phyloP scores from a whole-genome alignment of 129 eudicot species.

The Tagetes patula region DNA sequence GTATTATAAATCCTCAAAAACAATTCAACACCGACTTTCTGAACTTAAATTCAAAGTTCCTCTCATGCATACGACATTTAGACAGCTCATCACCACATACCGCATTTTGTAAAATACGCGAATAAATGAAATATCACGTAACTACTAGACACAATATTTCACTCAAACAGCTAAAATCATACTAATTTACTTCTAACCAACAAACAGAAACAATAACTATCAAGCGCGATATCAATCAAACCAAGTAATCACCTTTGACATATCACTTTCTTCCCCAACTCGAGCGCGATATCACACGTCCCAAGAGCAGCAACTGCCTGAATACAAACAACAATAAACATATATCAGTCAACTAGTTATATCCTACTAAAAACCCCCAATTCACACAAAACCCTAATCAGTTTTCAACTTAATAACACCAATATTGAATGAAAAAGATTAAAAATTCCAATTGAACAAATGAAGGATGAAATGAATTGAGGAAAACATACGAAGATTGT shows the following conservation, averaged over 20 bases:
- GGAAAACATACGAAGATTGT: constrained; percentile 62
- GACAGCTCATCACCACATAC: background rate
- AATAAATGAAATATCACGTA: background rate
- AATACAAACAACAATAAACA: constrained; percentile 22
- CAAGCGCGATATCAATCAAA: background rate
- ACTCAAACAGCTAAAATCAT: constrained; percentile 19
- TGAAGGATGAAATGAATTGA: background rate
- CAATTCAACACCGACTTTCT: background rate
- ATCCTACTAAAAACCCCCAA: background rate
- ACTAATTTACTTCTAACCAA: background rate
- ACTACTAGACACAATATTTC: background rate
- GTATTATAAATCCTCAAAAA: background rate
- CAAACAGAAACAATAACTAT: constrained; percentile 1
- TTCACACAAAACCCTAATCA: constrained; percentile 1
- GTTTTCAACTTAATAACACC: background rate
- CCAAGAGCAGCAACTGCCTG: constrained; percentile 94
- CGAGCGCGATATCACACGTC: constrained; percentile 73
- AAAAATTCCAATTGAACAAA: constrained; percentile 8
- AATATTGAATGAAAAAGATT: background rate
- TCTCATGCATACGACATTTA: background rate
- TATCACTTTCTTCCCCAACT: constrained; percentile 73
- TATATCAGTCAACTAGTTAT: background rate
- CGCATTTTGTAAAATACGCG: background rate
- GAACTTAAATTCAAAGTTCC: background rate
- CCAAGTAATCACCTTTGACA: constrained; percentile 61